Evolutionary conservation across 2,329 filamentous ascomycete species (phyloP).

Genomic region (Balansia obtecta): DNA sequence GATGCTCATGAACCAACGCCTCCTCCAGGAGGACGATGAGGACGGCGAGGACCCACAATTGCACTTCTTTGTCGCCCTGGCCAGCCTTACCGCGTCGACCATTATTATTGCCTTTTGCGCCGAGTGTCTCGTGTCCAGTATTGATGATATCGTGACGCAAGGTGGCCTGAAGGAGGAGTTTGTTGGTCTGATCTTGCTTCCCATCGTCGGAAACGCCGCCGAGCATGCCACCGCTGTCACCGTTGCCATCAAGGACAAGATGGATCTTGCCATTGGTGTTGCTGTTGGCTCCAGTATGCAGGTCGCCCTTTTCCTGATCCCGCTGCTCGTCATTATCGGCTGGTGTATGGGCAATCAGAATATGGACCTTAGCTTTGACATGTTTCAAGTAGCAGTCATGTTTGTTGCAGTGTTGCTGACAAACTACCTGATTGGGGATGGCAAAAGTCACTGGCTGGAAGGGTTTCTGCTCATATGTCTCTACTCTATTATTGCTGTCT

Average conservation of each 20-base stretch:
- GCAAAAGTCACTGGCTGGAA: constrained; percentile 73
- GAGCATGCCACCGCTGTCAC: constrained; percentile 74
- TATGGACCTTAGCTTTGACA: constrained; percentile 78
- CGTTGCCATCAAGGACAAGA: constrained; percentile 73
- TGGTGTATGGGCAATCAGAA: constrained; percentile 60
- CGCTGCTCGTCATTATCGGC: constrained; percentile 62
- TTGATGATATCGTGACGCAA: constrained; percentile 50
- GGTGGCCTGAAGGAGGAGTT: constrained; percentile 58
- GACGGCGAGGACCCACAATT: constrained; percentile 66
- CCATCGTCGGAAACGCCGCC: constrained; percentile 73
- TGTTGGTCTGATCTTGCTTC: constrained; percentile 67
- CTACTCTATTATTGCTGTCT: constrained; percentile 67
- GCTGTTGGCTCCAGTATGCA: constrained; percentile 73
- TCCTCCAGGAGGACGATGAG: constrained; percentile 42
- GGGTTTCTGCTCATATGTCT: constrained; percentile 64
- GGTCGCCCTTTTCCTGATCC: constrained; percentile 68
- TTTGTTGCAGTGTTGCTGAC: constrained; percentile 76
- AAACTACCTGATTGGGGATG: constrained; percentile 76
- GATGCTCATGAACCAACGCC: constrained; percentile 28
- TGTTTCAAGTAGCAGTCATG: constrained; percentile 76
- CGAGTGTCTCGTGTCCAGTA: constrained; percentile 66
- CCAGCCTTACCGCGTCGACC: constrained; percentile 60
- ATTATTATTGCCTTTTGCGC: constrained; percentile 71
- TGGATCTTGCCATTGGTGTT: constrained; percentile 72
- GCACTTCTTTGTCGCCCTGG: constrained; percentile 57